Evolutionary conservation across 2,329 filamentous ascomycete species (phyloP), one percentile per base, ranked within the genome.

Genomic region (Bisporella sp.): DNA sequence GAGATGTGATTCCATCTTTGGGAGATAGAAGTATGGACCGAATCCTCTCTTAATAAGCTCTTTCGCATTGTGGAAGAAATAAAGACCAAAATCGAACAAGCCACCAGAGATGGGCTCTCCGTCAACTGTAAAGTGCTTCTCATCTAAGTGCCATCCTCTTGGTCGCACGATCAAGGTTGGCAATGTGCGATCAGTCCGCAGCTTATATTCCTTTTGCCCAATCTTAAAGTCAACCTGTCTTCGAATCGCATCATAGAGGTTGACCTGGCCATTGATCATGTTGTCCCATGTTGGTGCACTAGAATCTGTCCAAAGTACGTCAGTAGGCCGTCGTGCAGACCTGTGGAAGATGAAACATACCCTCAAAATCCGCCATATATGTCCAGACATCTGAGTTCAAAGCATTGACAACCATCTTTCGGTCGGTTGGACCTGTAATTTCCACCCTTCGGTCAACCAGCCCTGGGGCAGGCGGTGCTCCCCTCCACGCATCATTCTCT

Each of bases 291-390:
- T 96, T 29, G 93, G 93, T 29, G 93, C 91, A 65, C 80, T 93
- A 5, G 93, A 96, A 70, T 97, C 91, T 96, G 62, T 32, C 12
- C 6, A 43, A 9, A 29, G 9, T 39, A 45, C 6, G 40, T 53
- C 33, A 55, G 53, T 49, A 46, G 13, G 33, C 12, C 5, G 44
- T 11, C 41, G 21, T 11, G 28, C 12, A 28, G 13, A 40, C 4
- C 5, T 33, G 41, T 6, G 9, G 31, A 31, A 13, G 13, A 30
- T 41, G 5, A 29, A 42, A 33, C 78, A 63, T 70, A 93, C 91
- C 92, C 73, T 99, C 93, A 60, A 99, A 95, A 71, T 99, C 93
- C 45, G 93, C 93, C 93, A 99, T 99, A 66, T 97, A 99, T 50
- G 92, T 97, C 86, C 88, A 97, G 29, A 97, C 93, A 64, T 97